Base-by-base conservation (phyloP, 345 rosid genomes). In the Salix brachista region DNA sequence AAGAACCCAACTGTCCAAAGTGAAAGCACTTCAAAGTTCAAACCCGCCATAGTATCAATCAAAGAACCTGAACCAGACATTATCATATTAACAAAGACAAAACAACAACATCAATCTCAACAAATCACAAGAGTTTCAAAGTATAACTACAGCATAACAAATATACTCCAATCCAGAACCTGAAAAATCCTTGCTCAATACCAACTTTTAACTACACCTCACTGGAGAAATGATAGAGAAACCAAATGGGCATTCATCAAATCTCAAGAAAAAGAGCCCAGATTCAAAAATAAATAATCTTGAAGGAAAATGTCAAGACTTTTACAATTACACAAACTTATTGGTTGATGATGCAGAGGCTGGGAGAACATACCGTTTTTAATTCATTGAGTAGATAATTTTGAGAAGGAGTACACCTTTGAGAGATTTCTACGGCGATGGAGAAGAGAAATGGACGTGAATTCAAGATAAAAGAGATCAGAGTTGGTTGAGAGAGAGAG, bases 41-140 rank as follows among this genome's bases (percentile, higher is more conserved):
- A 75, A 32, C 23, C 65, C 81, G 62, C 70, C 44, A 62, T 67
- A 54, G 41, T 36, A 79, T 26, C 37, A 34, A 79, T 80, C 77
- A 72, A 65, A 50, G 13, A 58, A 70, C 21, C 30, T 66, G 50
- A 18, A 37, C 65, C 13, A 72, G 16, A 68, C 76, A 79, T 75
- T 58, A 75, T 23, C 42, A 37, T 54, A 64, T 52, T 6, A 68
- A 44, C 48, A 67, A 72, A 67, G 62, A 72, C 58, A 73, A 44
- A 81, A 28, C 19, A 56, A 67, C 65, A 61, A 5, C 67, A 60
- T 23, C 54, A 71, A 73, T 65, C 62, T 46, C 75, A 36, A 48
- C 17, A 68, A 69, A 70, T 19, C 69, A 76, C 56, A 76, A 37
- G 28, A 46, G 69, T 68, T 54, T 69, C 75, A 41, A 46, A 16